Evolutionary conservation across 1,139 yeast species (phyloP).

Genomic region (Nematodospora anomalae): DNA sequence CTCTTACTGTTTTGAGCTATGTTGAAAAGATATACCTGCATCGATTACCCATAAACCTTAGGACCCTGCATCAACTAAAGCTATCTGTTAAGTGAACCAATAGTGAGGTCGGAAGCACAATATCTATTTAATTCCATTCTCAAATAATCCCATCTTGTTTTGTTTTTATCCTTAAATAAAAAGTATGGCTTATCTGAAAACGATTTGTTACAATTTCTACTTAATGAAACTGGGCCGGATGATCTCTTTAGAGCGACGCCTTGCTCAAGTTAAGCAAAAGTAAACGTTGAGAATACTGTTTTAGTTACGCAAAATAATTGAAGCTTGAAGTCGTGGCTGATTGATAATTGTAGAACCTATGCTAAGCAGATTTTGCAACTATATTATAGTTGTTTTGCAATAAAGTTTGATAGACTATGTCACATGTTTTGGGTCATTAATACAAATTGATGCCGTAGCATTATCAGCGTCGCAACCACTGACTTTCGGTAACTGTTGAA

Average conservation of each 20-base stretch:
- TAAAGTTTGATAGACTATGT: too few relatives aligned
- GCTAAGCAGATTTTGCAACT: too few relatives aligned
- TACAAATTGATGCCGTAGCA: not conserved
- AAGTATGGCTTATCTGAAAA: slow-evolving; percentile 5
- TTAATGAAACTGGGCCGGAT: slow-evolving; percentile 1
- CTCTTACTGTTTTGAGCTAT: slow-evolving; percentile 3
- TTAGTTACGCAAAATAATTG: slow-evolving; percentile 4
- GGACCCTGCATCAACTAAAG: slow-evolving; percentile 27
- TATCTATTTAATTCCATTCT: slow-evolving; percentile 5
- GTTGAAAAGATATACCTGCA: slow-evolving; percentile 18
- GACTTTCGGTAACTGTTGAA: too few relatives aligned
- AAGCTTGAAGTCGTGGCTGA: slow-evolving; percentile 1
- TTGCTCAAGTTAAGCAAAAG: slow-evolving; percentile 6
- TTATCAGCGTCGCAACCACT: too few relatives aligned
- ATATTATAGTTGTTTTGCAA: too few relatives aligned
- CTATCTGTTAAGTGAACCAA: too few relatives aligned
- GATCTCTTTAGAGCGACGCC: slow-evolving; percentile 4
- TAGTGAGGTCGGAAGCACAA: slow-evolving; percentile 8
- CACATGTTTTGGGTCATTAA: not conserved
- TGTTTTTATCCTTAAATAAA: slow-evolving; percentile 1
- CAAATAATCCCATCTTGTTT: slow-evolving; percentile 5
- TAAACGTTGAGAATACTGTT: slow-evolving; percentile 4
- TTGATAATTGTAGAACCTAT: too few relatives aligned
- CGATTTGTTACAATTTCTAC: not conserved
- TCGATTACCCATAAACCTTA: slow-evolving; percentile 37